A percentile compares a stretch with the other conserved stretches of the same genome.
Conservation (phyloP, 176 grass and related monocot species). For the Elaeis guineensis region DNA sequence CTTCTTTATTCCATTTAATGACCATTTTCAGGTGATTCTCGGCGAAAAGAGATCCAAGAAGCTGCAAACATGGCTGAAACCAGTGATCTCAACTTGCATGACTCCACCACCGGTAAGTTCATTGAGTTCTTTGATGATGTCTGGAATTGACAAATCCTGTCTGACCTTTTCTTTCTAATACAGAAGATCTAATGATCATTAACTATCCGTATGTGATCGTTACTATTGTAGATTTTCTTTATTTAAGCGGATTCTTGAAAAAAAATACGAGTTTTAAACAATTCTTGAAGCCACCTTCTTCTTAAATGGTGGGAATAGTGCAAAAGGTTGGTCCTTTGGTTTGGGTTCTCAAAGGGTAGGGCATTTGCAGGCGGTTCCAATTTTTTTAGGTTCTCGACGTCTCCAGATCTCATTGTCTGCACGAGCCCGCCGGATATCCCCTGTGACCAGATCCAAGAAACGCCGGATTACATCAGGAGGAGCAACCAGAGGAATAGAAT, state of each 20-base stretch:
- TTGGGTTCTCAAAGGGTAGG: too few relatives aligned
- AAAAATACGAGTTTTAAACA: too few relatives aligned
- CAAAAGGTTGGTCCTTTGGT: too few relatives aligned
- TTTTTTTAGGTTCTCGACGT: not conserved
- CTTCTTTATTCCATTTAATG: not conserved
- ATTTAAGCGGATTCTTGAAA: too few relatives aligned
- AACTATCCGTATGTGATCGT: too few relatives aligned
- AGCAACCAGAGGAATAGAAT: conserved; percentile 31
- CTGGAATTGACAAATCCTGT: too few relatives aligned
- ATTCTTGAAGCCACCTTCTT: too few relatives aligned
- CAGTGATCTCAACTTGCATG: conserved; percentile 23
- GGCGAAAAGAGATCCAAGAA: conserved; percentile 22
- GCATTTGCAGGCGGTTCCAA: not conserved
- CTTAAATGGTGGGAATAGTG: too few relatives aligned
- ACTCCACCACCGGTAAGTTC: conserved; percentile 13
- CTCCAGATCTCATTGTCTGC: not conserved
- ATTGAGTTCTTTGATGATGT: too few relatives aligned
- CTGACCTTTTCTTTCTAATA: too few relatives aligned
- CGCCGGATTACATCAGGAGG: conserved; percentile 68
- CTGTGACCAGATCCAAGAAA: conserved; percentile 34
- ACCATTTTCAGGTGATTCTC: not conserved
- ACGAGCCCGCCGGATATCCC: conserved; percentile 14
- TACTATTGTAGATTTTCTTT: too few relatives aligned
- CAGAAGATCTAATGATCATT: too few relatives aligned
- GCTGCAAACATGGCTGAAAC: conserved; percentile 35